Base-by-base conservation (phyloP, 2,329 filamentous ascomycete genomes). In the Moelleriella libera region DNA sequence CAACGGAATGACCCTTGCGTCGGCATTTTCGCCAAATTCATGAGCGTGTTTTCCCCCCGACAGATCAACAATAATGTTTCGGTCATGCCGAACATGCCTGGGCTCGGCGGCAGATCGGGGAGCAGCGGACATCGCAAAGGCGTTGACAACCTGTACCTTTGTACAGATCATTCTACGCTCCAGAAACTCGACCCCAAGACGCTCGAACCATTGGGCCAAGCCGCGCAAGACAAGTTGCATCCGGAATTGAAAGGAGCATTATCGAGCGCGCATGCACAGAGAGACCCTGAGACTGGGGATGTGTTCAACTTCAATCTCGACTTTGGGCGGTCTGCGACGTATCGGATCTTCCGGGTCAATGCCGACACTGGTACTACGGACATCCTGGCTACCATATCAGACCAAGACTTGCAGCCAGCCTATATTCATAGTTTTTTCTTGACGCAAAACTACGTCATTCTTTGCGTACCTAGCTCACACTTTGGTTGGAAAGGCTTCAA, bases 361-460 rank as follows among this genome's bases (percentile, higher is more conserved):
- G 75, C 78, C 0, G 60, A 70, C 0, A 82, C 78, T 0, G 83
- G 82, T 0, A 67, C 77, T 47, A 86, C 84, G 0, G 74, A 78
- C 0, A 80, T 92, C 14, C 71, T 94, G 0, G 85, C 85, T 3
- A 80, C 75, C 0, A 76, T 92, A 50, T 62, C 64, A 0, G 69
- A 66, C 3, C 61, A 64, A 4, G 66, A 69, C 3, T 60, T 72
- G 3, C 65, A 65, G 2, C 67, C 83, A 0, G 81, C 85, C 0
- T 94, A 92, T 56, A 77, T 94, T n/a, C 88, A 94, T 64, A 90
- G 85, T 7, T 74, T 90, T 55, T 87, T 88, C 56, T 63, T 94
- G 30, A 83, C 85, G 0, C 66, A 77, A 12, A 77, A 80, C 54
- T 84, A 82, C 56, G 77, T 89, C 2, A 66, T 92, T 0, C 66